These are phyloP conservation scores for Cynanchum wilfordii DNA, from an alignment of 257 asterid genomes.

Conservation along the genomic window DNA sequence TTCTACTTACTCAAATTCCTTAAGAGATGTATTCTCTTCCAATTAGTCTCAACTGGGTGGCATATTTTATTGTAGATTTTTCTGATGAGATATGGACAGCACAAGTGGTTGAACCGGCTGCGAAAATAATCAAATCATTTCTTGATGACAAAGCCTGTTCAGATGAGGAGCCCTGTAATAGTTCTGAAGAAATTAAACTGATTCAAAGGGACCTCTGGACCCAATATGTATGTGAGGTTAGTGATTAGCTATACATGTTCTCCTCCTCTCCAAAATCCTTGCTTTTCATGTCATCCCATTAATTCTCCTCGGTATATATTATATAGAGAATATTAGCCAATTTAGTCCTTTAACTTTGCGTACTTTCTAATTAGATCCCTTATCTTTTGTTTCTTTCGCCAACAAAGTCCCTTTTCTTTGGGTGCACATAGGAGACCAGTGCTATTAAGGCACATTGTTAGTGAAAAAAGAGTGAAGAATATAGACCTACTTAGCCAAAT, in stretches of 20 bases:
- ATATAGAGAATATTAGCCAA: too few relatives aligned
- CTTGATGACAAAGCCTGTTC: conserved; percentile 25
- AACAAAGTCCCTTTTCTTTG: too few relatives aligned
- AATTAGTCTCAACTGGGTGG: conserved; percentile 8
- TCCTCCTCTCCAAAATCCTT: background rate
- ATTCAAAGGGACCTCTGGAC: conserved; percentile 71
- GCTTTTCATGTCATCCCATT: background rate
- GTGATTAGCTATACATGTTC: background rate
- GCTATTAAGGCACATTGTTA: too few relatives aligned
- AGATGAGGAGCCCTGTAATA: conserved; percentile 22
- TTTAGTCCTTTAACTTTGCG: too few relatives aligned
- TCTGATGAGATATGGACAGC: conserved; percentile 51
- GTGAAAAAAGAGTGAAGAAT: too few relatives aligned
- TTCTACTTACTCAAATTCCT: background rate
- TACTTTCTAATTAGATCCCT: too few relatives aligned
- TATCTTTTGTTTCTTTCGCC: too few relatives aligned
- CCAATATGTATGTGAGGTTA: conserved; percentile 62
- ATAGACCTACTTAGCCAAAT: too few relatives aligned
- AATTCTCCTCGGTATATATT: background rate
- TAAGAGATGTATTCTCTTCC: background rate
- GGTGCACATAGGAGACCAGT: too few relatives aligned
- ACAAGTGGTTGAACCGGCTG: conserved; percentile 62
- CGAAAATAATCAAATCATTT: conserved; percentile 46
- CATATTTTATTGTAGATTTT: conserved; percentile 26
- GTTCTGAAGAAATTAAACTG: conserved; percentile 24